Base-by-base conservation (phyloP, 371 early-diverging fungal genomes). In the Chytridium lagenaria region DNA sequence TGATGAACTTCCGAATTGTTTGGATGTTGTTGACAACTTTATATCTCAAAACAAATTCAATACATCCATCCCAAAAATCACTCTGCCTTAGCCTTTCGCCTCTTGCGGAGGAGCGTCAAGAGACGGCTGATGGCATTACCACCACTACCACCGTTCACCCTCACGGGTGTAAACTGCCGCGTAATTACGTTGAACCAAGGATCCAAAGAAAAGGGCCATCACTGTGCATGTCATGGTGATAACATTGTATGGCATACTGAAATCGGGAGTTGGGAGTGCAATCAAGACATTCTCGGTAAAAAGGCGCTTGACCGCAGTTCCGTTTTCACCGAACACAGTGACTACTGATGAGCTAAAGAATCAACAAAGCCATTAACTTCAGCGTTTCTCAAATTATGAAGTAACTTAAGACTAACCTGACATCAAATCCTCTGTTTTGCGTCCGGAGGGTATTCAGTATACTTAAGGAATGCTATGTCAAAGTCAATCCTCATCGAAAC, bases 231-330 rank as follows among this genome's bases (percentile, higher is more conserved):
- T 94, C 78, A 98, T 84, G 0, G 98, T 96, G 67, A 97, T 95
- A 55, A 98, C 98, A 82, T 98, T 98, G 81, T 98, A 98, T 0
- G 98, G 98, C 99, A 98, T 98, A 67, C 92, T 92, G 72, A 98
- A 98, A 71, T 98, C 99, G 1, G 99, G 98, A 12, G 95, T 94
- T 3, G 97, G 96, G 59, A 96, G 85, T 51, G 90, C 91, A 38
- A 96, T 88, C 51, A 96, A 83, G 12, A 96, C 72, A 2, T 91
- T 88, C 72, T 94, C 93, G 0, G 96, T 94, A 74, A 93, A 95
- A 12, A 94, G 59, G 33, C 78, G 76, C 15, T 31, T 26, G 30
- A 12, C 34, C 16, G 36, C 30, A 2, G 44, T 28, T 31, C 37
- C n/a, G 19, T 67, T 23, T 19, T 68, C 64, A 10, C 61, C 2